Evolutionary conservation across 257 asterid genomes (phyloP).

Genomic region (Coffea canephora): DNA sequence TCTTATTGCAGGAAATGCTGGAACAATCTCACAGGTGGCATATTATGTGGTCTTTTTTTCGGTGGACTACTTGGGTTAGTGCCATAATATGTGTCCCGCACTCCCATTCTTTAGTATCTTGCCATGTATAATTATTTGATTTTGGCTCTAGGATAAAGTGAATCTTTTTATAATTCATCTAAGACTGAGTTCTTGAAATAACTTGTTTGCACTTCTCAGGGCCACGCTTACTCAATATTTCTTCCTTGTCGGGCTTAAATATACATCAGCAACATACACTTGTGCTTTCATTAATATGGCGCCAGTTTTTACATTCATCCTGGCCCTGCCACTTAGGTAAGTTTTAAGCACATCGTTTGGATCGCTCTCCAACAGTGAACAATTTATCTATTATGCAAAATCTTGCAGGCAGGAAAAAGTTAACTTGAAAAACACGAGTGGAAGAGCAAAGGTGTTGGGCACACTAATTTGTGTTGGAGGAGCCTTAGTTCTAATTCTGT

Average conservation of each 20-base stretch:
- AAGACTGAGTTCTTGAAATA: no score
- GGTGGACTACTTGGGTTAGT: constrained; percentile 68
- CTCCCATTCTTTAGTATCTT: no score
- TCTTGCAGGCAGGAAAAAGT: constrained; percentile 59
- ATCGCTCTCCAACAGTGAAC: not conserved
- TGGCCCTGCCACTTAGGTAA: constrained; percentile 63
- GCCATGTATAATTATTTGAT: not conserved
- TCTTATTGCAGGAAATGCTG: constrained; percentile 44
- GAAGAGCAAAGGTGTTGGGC: constrained; percentile 65
- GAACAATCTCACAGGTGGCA: constrained; percentile 45
- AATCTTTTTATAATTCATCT: no score
- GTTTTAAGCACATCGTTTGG: not conserved
- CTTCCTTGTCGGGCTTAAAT: constrained; percentile 65
- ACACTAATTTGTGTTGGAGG: constrained; percentile 50
- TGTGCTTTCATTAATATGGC: constrained; percentile 73
- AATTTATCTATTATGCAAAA: not conserved
- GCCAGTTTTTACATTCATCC: constrained; percentile 61
- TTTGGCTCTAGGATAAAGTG: no score
- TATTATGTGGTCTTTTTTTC: constrained; percentile 51
- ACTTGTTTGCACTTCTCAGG: constrained; percentile 33
- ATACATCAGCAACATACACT: constrained; percentile 68
- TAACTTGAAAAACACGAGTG: constrained; percentile 41
- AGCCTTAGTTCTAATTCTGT: constrained; percentile 46
- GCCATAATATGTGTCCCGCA: no score
- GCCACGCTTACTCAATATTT: constrained; percentile 61